Percentiles rank a stretch among this genome's conserved stretches.
Conservation (phyloP, 441 rosid genomes). For the Pelargonium fulgidum region DNA sequence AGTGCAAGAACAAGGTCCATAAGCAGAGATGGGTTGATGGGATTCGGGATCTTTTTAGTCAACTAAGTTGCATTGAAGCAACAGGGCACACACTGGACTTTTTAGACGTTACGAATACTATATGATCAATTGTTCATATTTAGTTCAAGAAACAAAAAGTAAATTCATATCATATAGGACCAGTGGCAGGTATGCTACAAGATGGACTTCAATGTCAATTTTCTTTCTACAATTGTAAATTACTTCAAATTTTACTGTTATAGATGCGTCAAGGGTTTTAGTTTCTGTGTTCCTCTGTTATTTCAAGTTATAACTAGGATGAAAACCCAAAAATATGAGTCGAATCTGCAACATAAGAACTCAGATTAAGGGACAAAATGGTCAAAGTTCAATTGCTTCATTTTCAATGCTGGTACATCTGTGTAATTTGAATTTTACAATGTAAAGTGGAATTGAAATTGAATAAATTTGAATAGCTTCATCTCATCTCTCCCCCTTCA, state of each 20-base stretch:
- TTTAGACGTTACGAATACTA: constrained; percentile 36
- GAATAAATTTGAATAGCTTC: constrained; percentile 5
- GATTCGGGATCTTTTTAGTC: constrained; percentile 56
- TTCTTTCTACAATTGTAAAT: neutral
- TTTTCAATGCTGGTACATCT: neutral
- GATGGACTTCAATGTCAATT: neutral
- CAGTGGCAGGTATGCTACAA: neutral
- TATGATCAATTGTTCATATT: constrained; percentile 15
- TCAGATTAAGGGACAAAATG: neutral
- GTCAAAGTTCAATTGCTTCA: neutral
- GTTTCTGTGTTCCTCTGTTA: no score
- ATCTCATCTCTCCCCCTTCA: constrained; percentile 19
- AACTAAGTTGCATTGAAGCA: constrained; percentile 36
- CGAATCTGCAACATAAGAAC: no score
- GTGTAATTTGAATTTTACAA: neutral
- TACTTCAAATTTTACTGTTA: neutral
- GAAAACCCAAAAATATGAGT: no score
- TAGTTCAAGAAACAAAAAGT: constrained; percentile 6
- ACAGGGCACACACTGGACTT: constrained; percentile 42
- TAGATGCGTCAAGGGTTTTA: no score
- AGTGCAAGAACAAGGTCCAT: constrained; percentile 70
- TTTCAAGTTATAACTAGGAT: no score
- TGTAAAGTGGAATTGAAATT: neutral
- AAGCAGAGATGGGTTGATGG: constrained; percentile 84
- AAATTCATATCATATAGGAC: neutral